Evolutionary conservation across 805 yeast species (phyloP).

Genomic region (Blastobotrys parvus): DNA sequence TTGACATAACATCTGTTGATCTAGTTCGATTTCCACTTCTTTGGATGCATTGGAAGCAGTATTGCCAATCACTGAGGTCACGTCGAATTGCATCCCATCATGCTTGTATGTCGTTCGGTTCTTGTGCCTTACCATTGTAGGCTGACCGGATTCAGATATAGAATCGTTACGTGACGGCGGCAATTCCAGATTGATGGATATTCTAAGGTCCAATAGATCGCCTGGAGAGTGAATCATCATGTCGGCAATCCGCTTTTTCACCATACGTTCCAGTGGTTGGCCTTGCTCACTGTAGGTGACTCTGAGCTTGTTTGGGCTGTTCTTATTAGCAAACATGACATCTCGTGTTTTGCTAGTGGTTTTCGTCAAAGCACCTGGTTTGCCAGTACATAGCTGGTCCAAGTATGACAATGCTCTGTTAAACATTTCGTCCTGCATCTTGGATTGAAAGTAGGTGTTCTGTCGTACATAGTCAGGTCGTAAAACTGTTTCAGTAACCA

Average conservation of each 20-base stretch:
- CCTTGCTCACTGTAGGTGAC: constrained; percentile 23
- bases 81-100: constrained; percentile 35
- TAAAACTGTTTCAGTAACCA: constrained; percentile 26
- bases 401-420: constrained; percentile 15
- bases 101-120: constrained; percentile 67
- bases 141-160: constrained; percentile 38
- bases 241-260: constrained; percentile 67
- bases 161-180: constrained; percentile 33
- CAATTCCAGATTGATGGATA: constrained; percentile 68
- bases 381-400: constrained; percentile 15
- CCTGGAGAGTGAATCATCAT: constrained; percentile 67
- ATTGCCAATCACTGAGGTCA: constrained; percentile 25
- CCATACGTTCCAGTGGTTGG: constrained; percentile 48
- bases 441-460: constrained; percentile 22
- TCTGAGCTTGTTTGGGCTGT: constrained; percentile 18
- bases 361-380: constrained; percentile 1
- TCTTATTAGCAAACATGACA: constrained; percentile 8
- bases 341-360: constrained; percentile 10
- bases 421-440: constrained; percentile 23
- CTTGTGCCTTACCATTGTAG: constrained; percentile 56
- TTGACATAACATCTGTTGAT: constrained; percentile 34
- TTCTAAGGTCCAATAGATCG: constrained; percentile 64
- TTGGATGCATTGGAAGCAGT: constrained; percentile 14
- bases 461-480: constrained; percentile 21
- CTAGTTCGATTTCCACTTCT: constrained; percentile 48